phyloP scores from a whole-genome alignment of 192 early-diverging fungal genomes.

The Glomus cerebriforme region DNA sequence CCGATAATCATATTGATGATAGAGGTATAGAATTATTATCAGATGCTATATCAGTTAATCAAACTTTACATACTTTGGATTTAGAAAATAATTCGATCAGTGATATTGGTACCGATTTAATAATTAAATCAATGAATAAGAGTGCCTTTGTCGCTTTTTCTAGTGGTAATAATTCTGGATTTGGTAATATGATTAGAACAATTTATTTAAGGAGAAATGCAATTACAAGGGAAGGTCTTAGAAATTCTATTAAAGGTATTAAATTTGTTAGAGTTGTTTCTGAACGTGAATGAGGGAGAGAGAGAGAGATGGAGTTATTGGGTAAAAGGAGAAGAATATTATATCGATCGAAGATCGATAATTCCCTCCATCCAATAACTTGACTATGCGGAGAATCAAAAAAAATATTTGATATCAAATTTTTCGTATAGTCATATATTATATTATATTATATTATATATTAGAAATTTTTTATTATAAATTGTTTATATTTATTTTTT shows the following conservation, averaged over 20 bases:
- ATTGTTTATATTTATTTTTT: too few species aligned
- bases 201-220: background rate
- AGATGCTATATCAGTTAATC: slow-evolving; percentile 1
- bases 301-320: too few species aligned
- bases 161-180: background rate
- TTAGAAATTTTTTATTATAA: too few species aligned
- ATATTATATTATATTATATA: too few species aligned
- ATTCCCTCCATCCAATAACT: too few species aligned
- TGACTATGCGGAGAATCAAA: too few species aligned
- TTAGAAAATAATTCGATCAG: slow-evolving; percentile 13
- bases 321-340: too few species aligned
- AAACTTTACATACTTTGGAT: background rate
- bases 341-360: too few species aligned
- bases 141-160: background rate
- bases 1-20: slow-evolving; percentile 14
- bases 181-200: background rate
- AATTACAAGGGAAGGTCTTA: background rate
- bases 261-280: slow-evolving; percentile 15
- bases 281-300: slow-evolving; percentile 9
- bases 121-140: slow-evolving; percentile 22
- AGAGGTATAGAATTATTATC: background rate
- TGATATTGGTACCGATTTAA: background rate
- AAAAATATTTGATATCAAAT: too few species aligned
- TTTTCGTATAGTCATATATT: too few species aligned
- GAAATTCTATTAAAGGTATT: background rate